Evolutionary conservation across 139 green algal species (phyloP).

Genomic region (Coccomyxa sp.): DNA sequence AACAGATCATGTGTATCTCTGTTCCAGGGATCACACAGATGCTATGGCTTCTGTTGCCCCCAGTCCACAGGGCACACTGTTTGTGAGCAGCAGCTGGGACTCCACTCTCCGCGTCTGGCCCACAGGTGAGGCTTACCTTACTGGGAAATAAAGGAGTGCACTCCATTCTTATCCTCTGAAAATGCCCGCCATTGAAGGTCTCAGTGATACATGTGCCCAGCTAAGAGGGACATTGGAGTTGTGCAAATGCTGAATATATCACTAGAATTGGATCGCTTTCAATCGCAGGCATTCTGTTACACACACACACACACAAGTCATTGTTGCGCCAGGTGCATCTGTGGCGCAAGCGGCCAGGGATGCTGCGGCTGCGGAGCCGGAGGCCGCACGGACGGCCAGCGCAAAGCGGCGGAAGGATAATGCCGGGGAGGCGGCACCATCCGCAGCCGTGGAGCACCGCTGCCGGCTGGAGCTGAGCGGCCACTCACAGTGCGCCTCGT

Average conservation of each 20-base stretch:
- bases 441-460: constrained; percentile 23
- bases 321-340: constrained; percentile 4
- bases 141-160: constrained; percentile 2
- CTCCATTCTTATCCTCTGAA: too few relatives aligned
- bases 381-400: constrained; percentile 14
- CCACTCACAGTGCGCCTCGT: constrained; percentile 70
- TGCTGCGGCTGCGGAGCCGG: not conserved
- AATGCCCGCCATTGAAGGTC: too few relatives aligned
- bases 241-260: constrained; percentile 37
- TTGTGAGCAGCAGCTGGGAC: constrained; percentile 70
- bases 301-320: not conserved
- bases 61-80: constrained; percentile 34
- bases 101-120: constrained; percentile 59
- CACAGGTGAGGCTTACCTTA: constrained; percentile 49
- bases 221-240: not conserved
- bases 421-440: not conserved
- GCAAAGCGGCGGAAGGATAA: not conserved
- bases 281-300: too few relatives aligned
- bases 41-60: constrained; percentile 47
- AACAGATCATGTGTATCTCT: too few relatives aligned
- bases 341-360: constrained; percentile 20
- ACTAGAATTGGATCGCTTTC: not conserved
- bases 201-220: too few relatives aligned
- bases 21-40: constrained; percentile 49
- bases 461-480: constrained; percentile 35